Conservation (phyloP, 1,139 yeast species). For the Eremothecium gossypii region DNA sequence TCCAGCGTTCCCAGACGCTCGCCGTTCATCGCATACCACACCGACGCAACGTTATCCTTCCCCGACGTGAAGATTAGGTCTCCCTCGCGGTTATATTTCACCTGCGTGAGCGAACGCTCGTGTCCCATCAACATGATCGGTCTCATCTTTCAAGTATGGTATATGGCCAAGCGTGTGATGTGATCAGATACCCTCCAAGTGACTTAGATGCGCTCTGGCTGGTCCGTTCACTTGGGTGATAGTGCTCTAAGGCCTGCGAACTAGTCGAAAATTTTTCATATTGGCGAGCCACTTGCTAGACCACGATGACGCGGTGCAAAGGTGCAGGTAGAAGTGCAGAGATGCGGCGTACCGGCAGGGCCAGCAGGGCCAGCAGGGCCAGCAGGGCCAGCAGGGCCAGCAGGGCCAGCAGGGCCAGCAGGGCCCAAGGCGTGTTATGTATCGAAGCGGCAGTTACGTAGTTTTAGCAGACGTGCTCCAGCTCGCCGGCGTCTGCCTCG, state of each 20-base stretch:
- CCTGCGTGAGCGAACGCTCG: constrained; percentile 84
- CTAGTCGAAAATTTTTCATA: no score
- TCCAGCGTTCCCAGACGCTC: constrained; percentile 91
- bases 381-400: no score
- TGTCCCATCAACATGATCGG: constrained; percentile 61
- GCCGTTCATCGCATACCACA: constrained; percentile 94
- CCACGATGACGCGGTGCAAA: no score
- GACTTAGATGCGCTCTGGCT: no score
- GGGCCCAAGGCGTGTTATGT: no score
- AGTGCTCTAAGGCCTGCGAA: no score
- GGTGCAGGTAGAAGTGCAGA: no score
- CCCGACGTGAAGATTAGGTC: constrained; percentile 89
- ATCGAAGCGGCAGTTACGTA: neutral
- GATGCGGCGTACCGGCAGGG: no score
- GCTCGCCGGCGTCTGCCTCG: constrained; percentile 39
- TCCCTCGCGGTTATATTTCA: constrained; percentile 90
- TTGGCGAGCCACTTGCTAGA: no score
- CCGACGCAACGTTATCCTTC: constrained; percentile 80
- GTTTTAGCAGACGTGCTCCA: constrained; percentile 55
- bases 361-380: no score
- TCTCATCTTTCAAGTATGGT: constrained; percentile 35
- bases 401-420: no score
- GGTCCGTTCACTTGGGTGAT: no score
- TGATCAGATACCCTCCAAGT: neutral
- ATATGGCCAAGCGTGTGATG: neutral